Conservation (phyloP, 352 stramenopile genomes). For the Phytopythium kandeliae region DNA sequence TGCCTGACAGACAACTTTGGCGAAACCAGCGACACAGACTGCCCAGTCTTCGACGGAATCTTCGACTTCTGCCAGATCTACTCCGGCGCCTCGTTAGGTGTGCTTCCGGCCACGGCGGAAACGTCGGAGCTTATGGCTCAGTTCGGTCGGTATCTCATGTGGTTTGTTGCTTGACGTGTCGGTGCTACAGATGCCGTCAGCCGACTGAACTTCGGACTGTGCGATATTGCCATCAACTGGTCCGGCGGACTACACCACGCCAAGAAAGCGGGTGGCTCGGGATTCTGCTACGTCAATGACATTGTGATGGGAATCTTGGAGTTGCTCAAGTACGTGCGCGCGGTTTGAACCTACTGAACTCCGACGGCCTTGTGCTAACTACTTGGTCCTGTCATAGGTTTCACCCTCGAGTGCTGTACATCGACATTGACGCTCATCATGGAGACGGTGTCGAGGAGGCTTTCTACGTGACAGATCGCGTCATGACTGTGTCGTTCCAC, state of each 20-base stretch:
- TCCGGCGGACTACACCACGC: slow-evolving; percentile 96
- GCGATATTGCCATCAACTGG: slow-evolving; percentile 98
- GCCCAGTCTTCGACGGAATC: slow-evolving; percentile 98
- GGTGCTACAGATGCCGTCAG: slow-evolving; percentile 88
- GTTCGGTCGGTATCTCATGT: neutral
- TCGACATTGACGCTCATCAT: slow-evolving; percentile 99
- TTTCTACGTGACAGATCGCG: slow-evolving; percentile 95
- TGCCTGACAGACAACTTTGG: slow-evolving; percentile 89
- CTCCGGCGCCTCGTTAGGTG: slow-evolving; percentile 91
- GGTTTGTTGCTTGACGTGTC: neutral
- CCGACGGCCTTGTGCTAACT: neutral
- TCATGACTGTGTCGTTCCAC: slow-evolving; percentile 99
- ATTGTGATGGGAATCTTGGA: slow-evolving; percentile 98
- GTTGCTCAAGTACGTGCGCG: slow-evolving; percentile 89
- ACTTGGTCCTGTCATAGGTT: slow-evolving; percentile 12
- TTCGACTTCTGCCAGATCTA: slow-evolving; percentile 99
- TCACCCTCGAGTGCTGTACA: slow-evolving; percentile 97
- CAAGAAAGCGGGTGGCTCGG: slow-evolving; percentile 93
- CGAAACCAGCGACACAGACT: slow-evolving; percentile 91
- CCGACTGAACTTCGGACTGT: slow-evolving; percentile 94
- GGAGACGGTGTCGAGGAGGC: slow-evolving; percentile 97
- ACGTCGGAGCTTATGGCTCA: no score
- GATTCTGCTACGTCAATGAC: slow-evolving; percentile 98
- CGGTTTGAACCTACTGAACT: neutral
- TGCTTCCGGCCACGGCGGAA: no score